These are phyloP conservation scores for Aspergillus texensis DNA, from an alignment of 2,329 filamentous ascomycete genomes.

Conservation along the genomic window DNA sequence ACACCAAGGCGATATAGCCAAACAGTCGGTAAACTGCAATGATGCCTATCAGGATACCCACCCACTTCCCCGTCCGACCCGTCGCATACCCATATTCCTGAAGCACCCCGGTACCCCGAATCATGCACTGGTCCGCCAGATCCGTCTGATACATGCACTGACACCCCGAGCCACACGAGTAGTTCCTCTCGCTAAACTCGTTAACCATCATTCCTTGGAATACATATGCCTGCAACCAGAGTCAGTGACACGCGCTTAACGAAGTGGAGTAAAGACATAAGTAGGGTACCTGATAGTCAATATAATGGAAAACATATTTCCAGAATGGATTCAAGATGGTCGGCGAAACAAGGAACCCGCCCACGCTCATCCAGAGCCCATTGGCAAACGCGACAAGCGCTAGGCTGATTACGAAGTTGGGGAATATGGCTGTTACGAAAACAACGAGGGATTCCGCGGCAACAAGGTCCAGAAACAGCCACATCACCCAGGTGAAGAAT, in stretches of 20 bases:
- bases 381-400: slow-evolving; percentile 84
- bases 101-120: slow-evolving; percentile 71
- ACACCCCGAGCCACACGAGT: slow-evolving; percentile 62
- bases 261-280: not conserved
- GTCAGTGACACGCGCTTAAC: not conserved
- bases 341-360: slow-evolving; percentile 77
- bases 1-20: slow-evolving; percentile 62
- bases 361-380: slow-evolving; percentile 85
- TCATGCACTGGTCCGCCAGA: slow-evolving; percentile 66
- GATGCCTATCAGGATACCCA: slow-evolving; percentile 78
- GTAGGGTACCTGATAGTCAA: slow-evolving; percentile 70
- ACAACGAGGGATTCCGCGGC: slow-evolving; percentile 84
- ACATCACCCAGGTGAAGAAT: slow-evolving; percentile 80
- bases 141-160: slow-evolving; percentile 72
- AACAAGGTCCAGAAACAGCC: slow-evolving; percentile 81
- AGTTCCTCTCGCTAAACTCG: slow-evolving; percentile 70
- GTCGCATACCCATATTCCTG: slow-evolving; percentile 69
- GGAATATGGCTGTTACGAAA: slow-evolving; percentile 70
- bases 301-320: slow-evolving; percentile 85
- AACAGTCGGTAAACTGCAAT: slow-evolving; percentile 72
- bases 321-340: slow-evolving; percentile 78
- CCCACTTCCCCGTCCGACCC: slow-evolving; percentile 66
- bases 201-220: slow-evolving; percentile 95
- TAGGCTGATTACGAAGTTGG: slow-evolving; percentile 77
- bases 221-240: slow-evolving; percentile 61